Evolutionary conservation across 164 flowering plant genomes (phyloP).

Genomic region (Dillenia turbinata): DNA sequence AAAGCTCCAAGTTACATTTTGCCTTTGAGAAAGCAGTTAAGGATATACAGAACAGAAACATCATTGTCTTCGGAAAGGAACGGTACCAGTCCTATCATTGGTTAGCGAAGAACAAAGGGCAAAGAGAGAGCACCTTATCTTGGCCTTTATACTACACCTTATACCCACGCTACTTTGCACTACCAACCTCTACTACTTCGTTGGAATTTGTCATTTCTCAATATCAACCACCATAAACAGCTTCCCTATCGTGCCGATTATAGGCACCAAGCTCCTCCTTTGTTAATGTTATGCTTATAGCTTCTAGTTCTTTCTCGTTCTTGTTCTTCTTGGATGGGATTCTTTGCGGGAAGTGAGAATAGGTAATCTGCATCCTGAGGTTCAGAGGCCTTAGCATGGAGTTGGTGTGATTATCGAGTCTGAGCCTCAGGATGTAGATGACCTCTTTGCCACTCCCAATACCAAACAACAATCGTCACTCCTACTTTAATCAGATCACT

Average conservation of each 20-base stretch:
- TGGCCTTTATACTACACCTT: constrained; percentile 14
- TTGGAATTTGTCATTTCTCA: constrained; percentile 10
- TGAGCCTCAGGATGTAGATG: constrained; percentile 53
- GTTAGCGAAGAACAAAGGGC: constrained; percentile 15
- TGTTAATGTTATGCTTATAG: no score
- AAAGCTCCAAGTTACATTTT: not conserved
- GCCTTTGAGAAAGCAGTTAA: constrained; percentile 16
- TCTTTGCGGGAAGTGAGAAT: constrained; percentile 11
- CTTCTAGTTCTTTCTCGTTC: no score
- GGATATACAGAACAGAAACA: not conserved
- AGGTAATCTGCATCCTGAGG: constrained; percentile 82
- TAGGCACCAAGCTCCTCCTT: constrained; percentile 3
- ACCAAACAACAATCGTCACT: no score
- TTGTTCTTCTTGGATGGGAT: no score
- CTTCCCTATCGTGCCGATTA: constrained; percentile 1
- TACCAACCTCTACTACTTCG: constrained; percentile 6
- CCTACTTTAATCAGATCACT: no score
- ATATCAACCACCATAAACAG: constrained; percentile 15
- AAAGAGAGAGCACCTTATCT: constrained; percentile 24
- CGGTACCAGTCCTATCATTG: constrained; percentile 12
- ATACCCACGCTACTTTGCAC: not conserved
- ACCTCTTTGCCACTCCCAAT: constrained; percentile 37
- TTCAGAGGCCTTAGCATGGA: constrained; percentile 21
- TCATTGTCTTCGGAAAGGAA: constrained; percentile 13
- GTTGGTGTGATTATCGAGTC: constrained; percentile 9